These are phyloP conservation scores for Rubia tinctorum DNA, from an alignment of 305 asterid species.

Conservation along the genomic window DNA sequence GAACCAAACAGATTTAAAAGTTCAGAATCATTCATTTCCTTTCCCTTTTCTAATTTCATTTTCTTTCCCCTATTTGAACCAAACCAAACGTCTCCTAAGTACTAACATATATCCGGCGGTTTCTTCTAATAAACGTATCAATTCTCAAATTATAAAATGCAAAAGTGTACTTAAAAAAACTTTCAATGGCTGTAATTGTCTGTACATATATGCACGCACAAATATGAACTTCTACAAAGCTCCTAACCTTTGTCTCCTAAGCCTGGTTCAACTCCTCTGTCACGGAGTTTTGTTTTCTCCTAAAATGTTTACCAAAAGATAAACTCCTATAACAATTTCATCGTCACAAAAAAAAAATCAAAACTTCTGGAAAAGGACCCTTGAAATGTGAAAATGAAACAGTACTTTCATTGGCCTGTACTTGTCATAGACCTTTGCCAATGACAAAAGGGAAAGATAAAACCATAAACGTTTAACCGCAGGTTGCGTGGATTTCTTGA, in stretches of 20 bases:
- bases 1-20: no score
- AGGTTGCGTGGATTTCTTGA: no score
- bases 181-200: not conserved
- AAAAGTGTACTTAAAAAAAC: not conserved
- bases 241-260: slow-evolving; percentile 65
- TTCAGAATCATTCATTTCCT: no score
- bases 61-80: no score
- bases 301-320: slow-evolving; percentile 22
- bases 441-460: no score
- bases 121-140: not conserved
- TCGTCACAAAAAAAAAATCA: not conserved
- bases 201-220: not conserved
- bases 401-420: slow-evolving; percentile 58
- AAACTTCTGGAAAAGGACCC: slow-evolving; percentile 1
- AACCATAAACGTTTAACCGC: no score
- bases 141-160: not conserved
- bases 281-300: slow-evolving; percentile 54
- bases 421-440: slow-evolving; percentile 49
- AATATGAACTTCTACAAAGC: slow-evolving; percentile 45
- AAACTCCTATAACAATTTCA: not conserved
- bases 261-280: slow-evolving; percentile 54
- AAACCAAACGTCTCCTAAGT: no score
- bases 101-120: not conserved
- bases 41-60: no score
- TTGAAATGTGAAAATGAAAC: not conserved